Conservation (phyloP, 495 filamentous ascomycete species). For the Neurospora sp. region DNA sequence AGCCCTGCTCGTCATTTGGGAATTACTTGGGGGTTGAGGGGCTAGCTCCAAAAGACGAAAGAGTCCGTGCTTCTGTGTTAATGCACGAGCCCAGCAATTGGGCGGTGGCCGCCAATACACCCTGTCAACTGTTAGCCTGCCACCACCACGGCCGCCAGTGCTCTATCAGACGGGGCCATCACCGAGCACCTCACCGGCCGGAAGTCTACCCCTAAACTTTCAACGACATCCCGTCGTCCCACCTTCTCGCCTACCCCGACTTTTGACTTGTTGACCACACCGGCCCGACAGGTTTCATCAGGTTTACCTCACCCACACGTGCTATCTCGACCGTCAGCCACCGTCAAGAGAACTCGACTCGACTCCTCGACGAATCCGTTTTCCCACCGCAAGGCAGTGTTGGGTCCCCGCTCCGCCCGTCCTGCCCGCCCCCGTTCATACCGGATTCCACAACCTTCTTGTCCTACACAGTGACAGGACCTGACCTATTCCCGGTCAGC, state of each 20-base stretch:
- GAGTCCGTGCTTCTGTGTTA: neutral
- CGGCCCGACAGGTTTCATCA: neutral
- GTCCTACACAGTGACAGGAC: neutral
- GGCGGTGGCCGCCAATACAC: neutral
- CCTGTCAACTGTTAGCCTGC: neutral
- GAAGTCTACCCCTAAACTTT: neutral
- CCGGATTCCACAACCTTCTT: neutral
- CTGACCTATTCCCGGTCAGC: neutral
- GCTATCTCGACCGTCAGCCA: neutral
- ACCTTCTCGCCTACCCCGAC: neutral
- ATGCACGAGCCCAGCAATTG: neutral
- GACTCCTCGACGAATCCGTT: neutral
- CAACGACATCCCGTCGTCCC: neutral
- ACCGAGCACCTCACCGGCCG: neutral
- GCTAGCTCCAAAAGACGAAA: neutral
- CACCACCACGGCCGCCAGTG: neutral
- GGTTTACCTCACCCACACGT: neutral
- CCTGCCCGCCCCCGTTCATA: neutral
- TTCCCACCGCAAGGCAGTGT: neutral
- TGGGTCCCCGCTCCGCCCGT: neutral
- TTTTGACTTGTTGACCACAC: neutral
- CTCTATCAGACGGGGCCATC: neutral
- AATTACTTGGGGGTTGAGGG: neutral
- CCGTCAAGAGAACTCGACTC: neutral
- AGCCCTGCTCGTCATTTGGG: neutral